Evolutionary conservation across 495 filamentous ascomycete species (phyloP), one percentile per base, ranked within the genome.

Genomic region (Recurvomyces mirabilis): DNA sequence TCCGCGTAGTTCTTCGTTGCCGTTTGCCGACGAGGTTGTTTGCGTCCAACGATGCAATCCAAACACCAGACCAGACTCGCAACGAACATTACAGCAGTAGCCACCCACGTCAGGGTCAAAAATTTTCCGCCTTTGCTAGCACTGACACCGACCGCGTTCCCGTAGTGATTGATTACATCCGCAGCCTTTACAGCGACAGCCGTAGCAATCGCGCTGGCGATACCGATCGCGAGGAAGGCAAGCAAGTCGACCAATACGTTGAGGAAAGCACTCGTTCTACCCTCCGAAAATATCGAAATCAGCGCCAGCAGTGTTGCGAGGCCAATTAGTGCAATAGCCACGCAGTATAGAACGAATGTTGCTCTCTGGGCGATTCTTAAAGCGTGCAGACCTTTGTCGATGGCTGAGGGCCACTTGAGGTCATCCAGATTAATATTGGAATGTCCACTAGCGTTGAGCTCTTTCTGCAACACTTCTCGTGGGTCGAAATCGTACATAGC

Each of bases 171-270:
- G 53, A 81, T 61, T 43, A 76, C 65, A 33, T 75, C 65, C 1
- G 69, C 58, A 24, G 78, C 66, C 39, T 79, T 72, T 12, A 71
- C 67, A 2, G 72, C 61, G 38, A 84, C 66, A 10, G 75, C 70
- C 0, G 72, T 82, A 14, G 79, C 68, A 24, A 80, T 74, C 1
- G 74, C 69, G 49, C 80, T 84, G 0, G 79, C 72, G n/a, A 87
- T 60, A 11, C 60, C 67, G 18, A 75, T 53, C 30, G 60, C 64
- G 13, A 73, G 36, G 32, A 71, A 68, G 7, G 68, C 67, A 41
- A 60, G 33, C 55, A 67, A 45, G 21, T 62, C 61, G 1, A 76
- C 43, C 49, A 67, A 58, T 36, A 68, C 44, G 51, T 73, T 67
- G 38, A 65, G 44, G 32, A 72, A 46, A 0, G 64, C 63, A 23